These are phyloP conservation scores for Aspergillus pseudoglaucus DNA, from an alignment of 2,329 filamentous ascomycete genomes.

Conservation along the genomic window DNA sequence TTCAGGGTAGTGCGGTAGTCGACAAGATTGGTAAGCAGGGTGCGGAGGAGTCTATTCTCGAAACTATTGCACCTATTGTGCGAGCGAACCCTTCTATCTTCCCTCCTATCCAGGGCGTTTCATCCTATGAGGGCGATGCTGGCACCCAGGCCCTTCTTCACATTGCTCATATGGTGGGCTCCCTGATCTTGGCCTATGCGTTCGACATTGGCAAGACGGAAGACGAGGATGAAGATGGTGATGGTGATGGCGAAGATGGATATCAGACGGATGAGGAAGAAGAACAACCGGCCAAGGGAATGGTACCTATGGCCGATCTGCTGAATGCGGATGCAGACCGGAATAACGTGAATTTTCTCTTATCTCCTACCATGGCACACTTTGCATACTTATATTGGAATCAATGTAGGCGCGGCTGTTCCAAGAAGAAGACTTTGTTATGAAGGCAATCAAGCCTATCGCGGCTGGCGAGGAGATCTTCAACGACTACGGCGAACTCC, in stretches of 20 bases:
- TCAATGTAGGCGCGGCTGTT: constrained; percentile 49
- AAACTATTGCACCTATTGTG: constrained; percentile 50
- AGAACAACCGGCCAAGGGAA: constrained; percentile 64
- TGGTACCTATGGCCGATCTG: constrained; percentile 87
- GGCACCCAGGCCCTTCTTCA: constrained; percentile 44
- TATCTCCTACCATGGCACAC: background rate
- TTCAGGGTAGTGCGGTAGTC: constrained; percentile 71
- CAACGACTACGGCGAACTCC: constrained; percentile 83
- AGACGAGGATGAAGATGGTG: constrained; percentile 52
- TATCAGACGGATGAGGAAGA: constrained; percentile 58
- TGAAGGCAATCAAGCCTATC: constrained; percentile 65
- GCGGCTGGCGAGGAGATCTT: constrained; percentile 67
- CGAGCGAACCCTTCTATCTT: constrained; percentile 37
- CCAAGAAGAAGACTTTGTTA: constrained; percentile 59
- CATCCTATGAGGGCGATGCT: constrained; percentile 33
- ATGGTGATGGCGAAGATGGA: constrained; percentile 41
- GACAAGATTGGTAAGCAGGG: constrained; percentile 67
- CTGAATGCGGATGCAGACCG: constrained; percentile 77
- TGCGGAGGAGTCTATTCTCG: constrained; percentile 64
- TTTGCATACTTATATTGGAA: background rate
- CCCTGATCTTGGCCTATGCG: constrained; percentile 85
- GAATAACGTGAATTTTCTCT: constrained; percentile 59
- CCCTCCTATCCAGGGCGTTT: constrained; percentile 32
- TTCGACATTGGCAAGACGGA: constrained; percentile 67
- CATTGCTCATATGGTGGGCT: constrained; percentile 73